Base-by-base conservation (phyloP, 805 yeast genomes). In the Candida sithepensis region DNA sequence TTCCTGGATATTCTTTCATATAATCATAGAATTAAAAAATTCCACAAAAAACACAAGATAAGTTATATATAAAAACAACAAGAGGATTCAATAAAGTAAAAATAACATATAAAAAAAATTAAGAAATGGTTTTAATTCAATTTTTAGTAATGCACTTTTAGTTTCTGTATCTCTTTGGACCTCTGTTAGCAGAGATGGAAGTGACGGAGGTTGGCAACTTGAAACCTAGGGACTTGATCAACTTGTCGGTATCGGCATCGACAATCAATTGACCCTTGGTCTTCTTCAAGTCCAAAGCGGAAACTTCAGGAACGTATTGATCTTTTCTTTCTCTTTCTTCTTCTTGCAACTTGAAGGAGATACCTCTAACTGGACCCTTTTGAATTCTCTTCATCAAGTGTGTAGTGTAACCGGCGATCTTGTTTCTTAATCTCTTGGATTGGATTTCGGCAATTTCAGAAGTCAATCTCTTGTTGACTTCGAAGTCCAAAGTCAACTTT, bases 301-400 rank as follows among this genome's bases (percentile, higher is more conserved):
- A 95, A 72, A 91, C 96, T 76, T 91, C 98, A 79, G 99, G 99
- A 70, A 95, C 99, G 80, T 91, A 94, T 82, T 94, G 99, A 80
- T 94, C 98, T 82, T 95, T 94, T 82, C 99, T 88, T 84, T 94
- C 99, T 85, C 99, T 92, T 86, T 94, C 99, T 82, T 94, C 99
- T 83, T 94, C 99, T 85, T 94, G 99, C 73, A 94, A 88, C 79
- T 95, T 95, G 96, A 94, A 94, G 68, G 99, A 94, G 68, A 94
- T 95, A 82, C 99, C 99, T 85, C 98, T 91, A 69, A 94, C 99
- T 82, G 99, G 99, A 75, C 99, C 99, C 85, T 92, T 94, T 81
- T 95, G 98, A 73, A 94, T 94, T 84, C 99, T 91, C 85, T 89
- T 94, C 99, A 94, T 95, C 78, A 94, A 85, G 79, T 94, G 99